Evolutionary conservation across 192 early-diverging fungal species (phyloP), one percentile per base, ranked within the genome.

Genomic region (Backusella psychrophila): DNA sequence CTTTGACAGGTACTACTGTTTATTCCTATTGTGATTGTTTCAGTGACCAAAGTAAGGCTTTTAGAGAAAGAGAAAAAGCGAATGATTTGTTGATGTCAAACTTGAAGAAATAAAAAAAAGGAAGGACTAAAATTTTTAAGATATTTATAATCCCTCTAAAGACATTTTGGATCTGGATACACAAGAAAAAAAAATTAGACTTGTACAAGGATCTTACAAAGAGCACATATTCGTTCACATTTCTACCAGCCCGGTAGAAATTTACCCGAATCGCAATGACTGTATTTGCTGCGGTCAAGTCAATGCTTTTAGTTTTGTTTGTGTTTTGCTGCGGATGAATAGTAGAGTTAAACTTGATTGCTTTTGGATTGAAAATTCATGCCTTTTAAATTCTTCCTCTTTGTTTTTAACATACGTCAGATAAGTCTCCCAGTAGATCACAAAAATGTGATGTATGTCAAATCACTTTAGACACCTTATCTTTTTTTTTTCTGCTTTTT

Each of bases 121-220:
- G 6, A 49, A 49, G 19, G 19, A 7, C 21, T n/a, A 23, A 12
- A 63, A 29, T 29, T 11, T 14, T 26, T 4, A 29, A 63, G 11
- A 14, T 29, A 29, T 63, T 63, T 63, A 63, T 63, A 63, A 14
- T 29, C 56, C 21, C 11, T 23, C 53, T 9, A 63, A 29, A 63
- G 56, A 11, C 56, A 63, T 29, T 14, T 63, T 29, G 56, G 56
- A 63, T 63, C 56, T 63, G 56, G 56, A 63, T 29, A 63, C 56
- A 63, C 56, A 63, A 63, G 56, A 29, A 63, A 63, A 59, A 56
- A 63, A 63, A 63, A 63, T 21, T 59, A 63, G 23, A 63, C 21
- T 63, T 63, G 56, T 63, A 29, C 26, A 63, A 63, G 23, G 56
- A 63, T 63, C 26, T 12, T 63, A 63, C 21, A 63, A 63, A 29